Evolutionary conservation across 352 stramenopile species (phyloP), one percentile per base, ranked within the genome.

Genomic region (Chrysophaeum taylorii): DNA sequence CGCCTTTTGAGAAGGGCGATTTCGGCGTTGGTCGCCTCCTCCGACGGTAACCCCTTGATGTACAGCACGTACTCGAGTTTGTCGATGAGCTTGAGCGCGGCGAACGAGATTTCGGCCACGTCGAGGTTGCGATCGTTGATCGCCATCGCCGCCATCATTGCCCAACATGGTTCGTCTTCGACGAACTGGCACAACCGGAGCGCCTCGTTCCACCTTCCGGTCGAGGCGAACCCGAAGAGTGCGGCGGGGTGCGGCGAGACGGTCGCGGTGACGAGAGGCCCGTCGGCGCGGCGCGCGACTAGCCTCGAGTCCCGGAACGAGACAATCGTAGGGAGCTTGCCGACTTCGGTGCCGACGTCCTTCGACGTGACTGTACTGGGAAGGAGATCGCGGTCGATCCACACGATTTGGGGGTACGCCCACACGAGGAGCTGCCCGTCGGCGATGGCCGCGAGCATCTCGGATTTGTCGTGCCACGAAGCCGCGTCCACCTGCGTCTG

Each of bases 1-100:
- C 67, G 45, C 82, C 89, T 33, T 82, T 83, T 85, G 67, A 87
- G 93, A 18, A 95, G 68, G 29, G 54, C 61, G 27, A 78, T 35
- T 42, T 79, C 53, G 0, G 74, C 68, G 41, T 53, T 42, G 14
- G 33, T 53, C 52, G 57, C 70, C 64, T 68, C 33, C 48, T 50
- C 37, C 0, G 77, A 91, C 36, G 80, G 75, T 36, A 94, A 73
- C 25, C 79, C 85, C 78, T 93, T 93, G 31, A 94, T 85, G 70
- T 94, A 82, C 25, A 92, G 79, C 45, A 96, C 80, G 63, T 93
- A 96, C 78, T 95, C 87, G 25, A 96, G 83, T 77, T 96, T 96
- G 75, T 94, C 89, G n/a, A 95, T 84, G 61, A 87, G 84, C 54
- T 92, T 79, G 52, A 96, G 87, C 18, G 89, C 89, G 4, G 89